Evolutionary conservation across 2,329 filamentous ascomycete genomes (phyloP).

Genomic region (Phoma sp.): DNA sequence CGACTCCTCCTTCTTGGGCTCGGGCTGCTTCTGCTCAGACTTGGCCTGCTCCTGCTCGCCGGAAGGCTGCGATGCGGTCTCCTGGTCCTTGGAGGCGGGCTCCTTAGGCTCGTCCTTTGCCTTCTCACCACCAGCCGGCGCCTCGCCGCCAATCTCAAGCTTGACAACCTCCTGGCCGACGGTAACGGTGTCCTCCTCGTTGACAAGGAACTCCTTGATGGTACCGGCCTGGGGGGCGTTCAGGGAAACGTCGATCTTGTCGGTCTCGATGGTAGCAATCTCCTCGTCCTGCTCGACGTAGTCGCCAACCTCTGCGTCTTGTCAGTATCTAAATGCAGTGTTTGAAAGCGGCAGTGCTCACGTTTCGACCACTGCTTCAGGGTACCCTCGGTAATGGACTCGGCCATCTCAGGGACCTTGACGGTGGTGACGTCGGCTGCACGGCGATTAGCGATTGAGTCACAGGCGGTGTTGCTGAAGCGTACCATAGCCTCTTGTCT

Average conservation of each 20-base stretch:
- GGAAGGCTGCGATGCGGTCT: conserved; percentile 62
- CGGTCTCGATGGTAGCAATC: conserved; percentile 97
- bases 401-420: conserved; percentile 97
- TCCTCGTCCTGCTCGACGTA: conserved; percentile 96
- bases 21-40: conserved; percentile 46
- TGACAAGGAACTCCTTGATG: conserved; percentile 89
- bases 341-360: conserved; percentile 39
- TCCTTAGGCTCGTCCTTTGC: conserved; percentile 65
- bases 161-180: conserved; percentile 92
- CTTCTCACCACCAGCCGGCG: conserved; percentile 58
- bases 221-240: conserved; percentile 90
- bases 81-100: conserved; percentile 62
- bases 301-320: conserved; percentile 74
- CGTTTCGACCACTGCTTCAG: conserved; percentile 93
- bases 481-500: conserved; percentile 46
- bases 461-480: neutral
- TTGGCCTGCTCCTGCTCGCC: conserved; percentile 56
- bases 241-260: conserved; percentile 99
- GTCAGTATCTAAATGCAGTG: conserved; percentile 15
- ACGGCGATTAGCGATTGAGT: neutral
- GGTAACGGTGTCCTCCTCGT: conserved; percentile 92
- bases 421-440: conserved; percentile 75
- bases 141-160: conserved; percentile 72
- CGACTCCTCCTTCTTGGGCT: conserved; percentile 46
- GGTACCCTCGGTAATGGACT: conserved; percentile 97